phyloP scores from a whole-genome alignment of 108 stramenopile species.

The Heterococcus sp. region DNA sequence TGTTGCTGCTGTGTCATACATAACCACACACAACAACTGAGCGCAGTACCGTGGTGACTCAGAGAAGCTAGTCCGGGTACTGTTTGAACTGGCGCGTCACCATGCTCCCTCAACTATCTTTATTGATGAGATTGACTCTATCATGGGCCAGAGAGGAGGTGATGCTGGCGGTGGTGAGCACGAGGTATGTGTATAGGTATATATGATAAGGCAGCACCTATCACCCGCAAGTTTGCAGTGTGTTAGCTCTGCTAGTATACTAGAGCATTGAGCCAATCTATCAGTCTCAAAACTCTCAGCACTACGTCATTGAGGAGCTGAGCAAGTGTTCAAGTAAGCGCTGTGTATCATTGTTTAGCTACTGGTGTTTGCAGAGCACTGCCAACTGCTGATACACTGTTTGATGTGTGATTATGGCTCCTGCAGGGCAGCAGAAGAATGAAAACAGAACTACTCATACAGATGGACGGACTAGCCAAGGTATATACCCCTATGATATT shows the following conservation, averaged over 20 bases:
- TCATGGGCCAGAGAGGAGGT: constrained; percentile 26
- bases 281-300: too few species aligned
- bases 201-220: too few species aligned
- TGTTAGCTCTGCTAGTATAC: too few species aligned
- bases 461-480: constrained; percentile 75
- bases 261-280: too few species aligned
- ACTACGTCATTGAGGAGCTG: too few species aligned
- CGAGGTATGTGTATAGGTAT: constrained; percentile 11
- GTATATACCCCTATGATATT: not conserved
- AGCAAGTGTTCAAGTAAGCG: too few species aligned
- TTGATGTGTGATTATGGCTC: too few species aligned
- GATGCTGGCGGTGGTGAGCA: constrained; percentile 66
- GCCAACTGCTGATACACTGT: too few species aligned
- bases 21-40: not conserved
- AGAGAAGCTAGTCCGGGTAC: constrained; percentile 70
- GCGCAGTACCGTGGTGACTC: constrained; percentile 72
- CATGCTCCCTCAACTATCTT: constrained; percentile 62
- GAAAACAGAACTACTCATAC: constrained; percentile 84
- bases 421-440: constrained; percentile 68
- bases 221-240: too few species aligned
- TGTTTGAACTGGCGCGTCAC: constrained; percentile 59
- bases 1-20: not conserved
- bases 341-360: too few species aligned
- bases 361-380: too few species aligned
- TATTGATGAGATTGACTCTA: constrained; percentile 83